Evolutionary conservation across 2,329 filamentous ascomycete genomes (phyloP).

Genomic region (Aspergillus clavatus): DNA sequence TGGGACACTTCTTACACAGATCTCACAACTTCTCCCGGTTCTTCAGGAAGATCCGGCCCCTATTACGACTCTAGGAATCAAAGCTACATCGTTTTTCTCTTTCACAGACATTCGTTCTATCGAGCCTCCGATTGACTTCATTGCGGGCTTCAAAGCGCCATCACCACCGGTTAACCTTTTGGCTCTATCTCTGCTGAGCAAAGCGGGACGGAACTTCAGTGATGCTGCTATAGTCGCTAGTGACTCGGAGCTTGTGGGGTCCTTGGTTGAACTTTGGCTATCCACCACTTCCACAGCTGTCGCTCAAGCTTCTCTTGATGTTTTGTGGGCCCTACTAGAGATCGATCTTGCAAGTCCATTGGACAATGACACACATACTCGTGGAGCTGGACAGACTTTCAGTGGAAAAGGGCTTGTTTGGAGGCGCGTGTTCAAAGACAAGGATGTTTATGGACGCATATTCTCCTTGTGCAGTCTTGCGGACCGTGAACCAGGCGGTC

Average conservation of each 20-base stretch:
- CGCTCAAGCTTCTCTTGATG: constrained; percentile 49
- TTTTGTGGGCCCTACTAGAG: constrained; percentile 50
- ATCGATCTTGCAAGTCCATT: constrained; percentile 41
- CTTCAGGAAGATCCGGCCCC: constrained; percentile 56
- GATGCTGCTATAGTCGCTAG: constrained; percentile 57
- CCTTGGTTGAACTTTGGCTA: constrained; percentile 56
- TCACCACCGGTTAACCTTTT: constrained; percentile 53
- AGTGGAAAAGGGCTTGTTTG: constrained; percentile 51
- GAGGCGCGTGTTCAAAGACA: constrained; percentile 58
- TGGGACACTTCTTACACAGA: constrained; percentile 39
- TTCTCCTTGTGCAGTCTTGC: constrained; percentile 52
- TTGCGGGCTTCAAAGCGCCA: constrained; percentile 49
- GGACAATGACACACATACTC: constrained; percentile 22
- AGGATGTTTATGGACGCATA: constrained; percentile 53
- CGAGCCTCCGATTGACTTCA: constrained; percentile 49
- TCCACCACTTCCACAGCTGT: constrained; percentile 52
- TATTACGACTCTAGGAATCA: constrained; percentile 49
- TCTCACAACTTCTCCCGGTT: constrained; percentile 48
- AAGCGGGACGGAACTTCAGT: constrained; percentile 48
- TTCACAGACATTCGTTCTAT: constrained; percentile 48
- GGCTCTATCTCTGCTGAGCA: constrained; percentile 52
- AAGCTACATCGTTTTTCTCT: constrained; percentile 46
- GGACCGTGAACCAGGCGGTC: constrained; percentile 29
- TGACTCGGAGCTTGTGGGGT: constrained; percentile 50
- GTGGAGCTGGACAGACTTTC: constrained; percentile 15